A percentile compares a stretch with the other conserved stretches of the same genome.
Conservation (phyloP, 345 rosid species). For the Combretum micranthum region DNA sequence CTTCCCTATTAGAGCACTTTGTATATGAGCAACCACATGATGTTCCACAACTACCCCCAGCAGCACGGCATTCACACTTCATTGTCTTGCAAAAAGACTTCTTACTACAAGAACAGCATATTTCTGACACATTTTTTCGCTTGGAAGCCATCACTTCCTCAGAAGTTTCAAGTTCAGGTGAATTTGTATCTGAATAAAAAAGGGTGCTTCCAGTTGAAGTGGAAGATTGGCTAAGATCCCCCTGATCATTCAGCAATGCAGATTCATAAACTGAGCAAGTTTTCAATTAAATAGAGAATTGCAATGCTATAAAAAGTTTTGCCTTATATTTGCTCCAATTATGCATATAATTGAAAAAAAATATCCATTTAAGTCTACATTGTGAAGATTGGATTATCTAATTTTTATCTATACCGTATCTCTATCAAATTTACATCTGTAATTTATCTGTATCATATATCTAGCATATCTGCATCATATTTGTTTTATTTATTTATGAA, state of each 20-base stretch:
- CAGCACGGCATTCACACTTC: constrained; percentile 67
- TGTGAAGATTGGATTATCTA: constrained; percentile 7
- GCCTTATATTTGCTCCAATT: too few species aligned
- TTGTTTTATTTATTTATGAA: too few species aligned
- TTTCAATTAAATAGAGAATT: too few species aligned
- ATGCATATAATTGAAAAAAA: too few species aligned
- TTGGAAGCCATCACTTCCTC: constrained; percentile 19
- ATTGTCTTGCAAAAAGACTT: constrained; percentile 69
- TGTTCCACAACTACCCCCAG: constrained; percentile 52
- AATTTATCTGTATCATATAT: too few species aligned
- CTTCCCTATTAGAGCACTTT: constrained; percentile 67
- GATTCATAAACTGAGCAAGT: background rate
- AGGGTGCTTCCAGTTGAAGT: constrained; percentile 31
- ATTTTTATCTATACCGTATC: too few species aligned
- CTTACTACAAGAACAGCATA: constrained; percentile 77
- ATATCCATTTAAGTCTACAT: background rate
- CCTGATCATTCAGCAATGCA: constrained; percentile 26
- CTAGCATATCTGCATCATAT: too few species aligned
- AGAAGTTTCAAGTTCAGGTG: constrained; percentile 34
- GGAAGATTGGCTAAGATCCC: constrained; percentile 29
- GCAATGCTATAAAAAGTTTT: too few species aligned
- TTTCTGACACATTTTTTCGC: constrained; percentile 19
- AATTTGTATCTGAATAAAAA: constrained; percentile 17
- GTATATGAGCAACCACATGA: constrained; percentile 60
- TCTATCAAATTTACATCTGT: too few species aligned